A percentile compares a stretch with the other conserved stretches of the same genome.
Evolutionary conservation across 2,329 filamentous ascomycete species (phyloP).

Genomic region (Hypoxylon sp.): DNA sequence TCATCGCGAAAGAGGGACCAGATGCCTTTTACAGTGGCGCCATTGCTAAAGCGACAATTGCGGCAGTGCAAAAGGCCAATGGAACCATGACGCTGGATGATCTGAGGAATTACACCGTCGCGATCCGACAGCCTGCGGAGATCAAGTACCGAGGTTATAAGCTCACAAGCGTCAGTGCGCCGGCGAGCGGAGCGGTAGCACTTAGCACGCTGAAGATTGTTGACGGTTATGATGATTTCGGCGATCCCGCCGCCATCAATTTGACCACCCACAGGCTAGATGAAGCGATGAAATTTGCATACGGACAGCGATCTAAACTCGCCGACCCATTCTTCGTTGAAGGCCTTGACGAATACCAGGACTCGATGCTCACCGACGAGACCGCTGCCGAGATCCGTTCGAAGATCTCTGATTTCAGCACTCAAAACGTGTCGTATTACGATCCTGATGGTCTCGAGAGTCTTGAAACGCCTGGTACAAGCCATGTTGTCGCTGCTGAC

Average conservation of each 20-base stretch:
- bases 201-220: slow-evolving; percentile 82
- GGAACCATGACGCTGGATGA: slow-evolving; percentile 89
- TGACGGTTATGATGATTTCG: slow-evolving; percentile 77
- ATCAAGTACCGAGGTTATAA: slow-evolving; percentile 79
- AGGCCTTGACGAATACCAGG: slow-evolving; percentile 72
- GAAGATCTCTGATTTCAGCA: slow-evolving; percentile 60
- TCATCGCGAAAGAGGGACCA: slow-evolving; percentile 61
- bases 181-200: slow-evolving; percentile 80
- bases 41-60: slow-evolving; percentile 62
- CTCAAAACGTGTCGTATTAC: slow-evolving; percentile 60
- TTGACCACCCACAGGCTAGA: slow-evolving; percentile 84
- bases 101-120: slow-evolving; percentile 79
- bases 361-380: slow-evolving; percentile 74
- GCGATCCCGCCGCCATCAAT: slow-evolving; percentile 65
- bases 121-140: slow-evolving; percentile 71
- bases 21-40: slow-evolving; percentile 62
- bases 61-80: slow-evolving; percentile 71
- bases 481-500: slow-evolving; percentile 78
- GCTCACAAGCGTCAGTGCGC: slow-evolving; percentile 76
- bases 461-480: slow-evolving; percentile 75
- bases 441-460: slow-evolving; percentile 63
- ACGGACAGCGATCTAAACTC: slow-evolving; percentile 78
- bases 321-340: slow-evolving; percentile 82
- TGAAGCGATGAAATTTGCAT: slow-evolving; percentile 86
- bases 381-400: slow-evolving; percentile 67